Percentiles rank a stretch among this genome's conserved stretches.
These are phyloP conservation scores for Phylloporus sp. DNA, from an alignment of 768 basidiomycete genomes.

Conservation along the genomic window DNA sequence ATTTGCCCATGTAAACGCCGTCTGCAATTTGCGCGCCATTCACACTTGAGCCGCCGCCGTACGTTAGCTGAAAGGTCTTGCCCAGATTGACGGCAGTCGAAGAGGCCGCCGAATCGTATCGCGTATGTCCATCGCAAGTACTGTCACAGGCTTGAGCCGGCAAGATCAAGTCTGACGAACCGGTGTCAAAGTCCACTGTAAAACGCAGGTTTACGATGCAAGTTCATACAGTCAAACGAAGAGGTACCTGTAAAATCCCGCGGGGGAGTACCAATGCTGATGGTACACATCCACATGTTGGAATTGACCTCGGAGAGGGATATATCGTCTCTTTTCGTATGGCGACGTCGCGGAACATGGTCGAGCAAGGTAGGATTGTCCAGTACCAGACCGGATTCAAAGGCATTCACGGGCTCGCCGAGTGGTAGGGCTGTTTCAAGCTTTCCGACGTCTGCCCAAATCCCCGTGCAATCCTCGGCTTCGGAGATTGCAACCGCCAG, in stretches of 20 bases:
- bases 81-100: conserved; percentile 28
- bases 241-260: conserved; percentile 37
- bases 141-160: conserved; percentile 26
- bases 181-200: conserved; percentile 51
- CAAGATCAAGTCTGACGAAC: conserved; percentile 47
- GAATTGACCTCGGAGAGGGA: conserved; percentile 35
- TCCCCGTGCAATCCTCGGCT: too few species aligned
- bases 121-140: conserved; percentile 30
- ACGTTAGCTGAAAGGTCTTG: conserved; percentile 30
- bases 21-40: conserved; percentile 40
- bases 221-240: background rate
- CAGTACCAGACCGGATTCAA: background rate
- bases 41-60: conserved; percentile 37
- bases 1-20: conserved; percentile 38
- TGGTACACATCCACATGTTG: conserved; percentile 42
- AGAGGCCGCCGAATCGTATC: conserved; percentile 28
- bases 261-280: conserved; percentile 46
- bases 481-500: conserved; percentile 13
- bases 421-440: background rate
- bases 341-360: conserved; percentile 3
- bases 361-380: background rate
- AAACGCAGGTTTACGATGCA: background rate
- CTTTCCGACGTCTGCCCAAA: too few species aligned
- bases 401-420: conserved; percentile 3
- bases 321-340: conserved; percentile 27